A percentile compares a stretch with the other conserved stretches of the same genome.
Conservation (phyloP, 129 eudicot species). For the Rutidosis leptorrhynchoides region DNA sequence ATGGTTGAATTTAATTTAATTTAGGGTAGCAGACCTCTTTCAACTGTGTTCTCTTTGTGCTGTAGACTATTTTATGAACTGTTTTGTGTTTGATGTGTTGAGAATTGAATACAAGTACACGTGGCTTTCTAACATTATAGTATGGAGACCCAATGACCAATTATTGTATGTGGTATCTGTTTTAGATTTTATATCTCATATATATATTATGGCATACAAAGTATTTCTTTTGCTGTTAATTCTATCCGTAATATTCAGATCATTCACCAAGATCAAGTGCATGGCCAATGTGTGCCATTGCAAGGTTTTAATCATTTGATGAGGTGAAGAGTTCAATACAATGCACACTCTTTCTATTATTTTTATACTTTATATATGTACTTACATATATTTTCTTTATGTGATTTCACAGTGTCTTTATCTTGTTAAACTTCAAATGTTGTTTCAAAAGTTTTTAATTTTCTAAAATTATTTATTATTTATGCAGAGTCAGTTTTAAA, state of each 20-base stretch:
- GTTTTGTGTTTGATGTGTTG: not conserved
- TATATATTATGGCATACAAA: not conserved
- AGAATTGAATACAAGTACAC: not conserved
- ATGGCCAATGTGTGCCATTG: slow-evolving; percentile 30
- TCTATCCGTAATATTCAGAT: slow-evolving; percentile 25
- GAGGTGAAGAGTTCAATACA: slow-evolving; percentile 30
- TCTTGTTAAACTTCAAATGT: slow-evolving; percentile 13
- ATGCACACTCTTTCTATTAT: not conserved
- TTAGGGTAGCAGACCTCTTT: not conserved
- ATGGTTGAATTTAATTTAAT: too few species aligned
- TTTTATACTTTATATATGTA: not conserved
- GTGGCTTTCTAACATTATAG: not conserved
- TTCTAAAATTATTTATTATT: not conserved
- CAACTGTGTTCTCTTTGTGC: not conserved
- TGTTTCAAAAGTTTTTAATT: too few species aligned
- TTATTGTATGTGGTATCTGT: not conserved
- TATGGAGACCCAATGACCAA: not conserved
- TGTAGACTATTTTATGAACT: not conserved
- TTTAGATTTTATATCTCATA: not conserved
- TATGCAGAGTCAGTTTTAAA: slow-evolving; percentile 36
- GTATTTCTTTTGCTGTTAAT: slow-evolving; percentile 12
- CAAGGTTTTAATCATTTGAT: slow-evolving; percentile 30
- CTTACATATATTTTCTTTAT: slow-evolving; percentile 4
- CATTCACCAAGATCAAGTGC: slow-evolving; percentile 27
- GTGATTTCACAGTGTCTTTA: slow-evolving; percentile 6